Conservation (phyloP, 768 basidiomycete species). For the Strobilomyces echinocephalus region DNA sequence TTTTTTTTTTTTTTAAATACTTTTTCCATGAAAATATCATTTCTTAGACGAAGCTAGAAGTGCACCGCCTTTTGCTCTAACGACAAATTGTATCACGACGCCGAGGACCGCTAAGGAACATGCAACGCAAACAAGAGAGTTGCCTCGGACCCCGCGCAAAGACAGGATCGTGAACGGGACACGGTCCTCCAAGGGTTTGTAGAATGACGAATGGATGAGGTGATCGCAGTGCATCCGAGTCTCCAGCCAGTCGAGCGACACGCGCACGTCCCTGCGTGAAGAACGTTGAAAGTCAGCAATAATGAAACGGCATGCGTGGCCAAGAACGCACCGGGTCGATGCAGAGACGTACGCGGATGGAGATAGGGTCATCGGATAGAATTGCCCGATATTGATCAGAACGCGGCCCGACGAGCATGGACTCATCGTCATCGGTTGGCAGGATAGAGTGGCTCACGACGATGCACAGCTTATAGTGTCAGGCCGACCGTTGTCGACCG, state of each 20-base stretch:
- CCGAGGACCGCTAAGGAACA: constrained; percentile 24
- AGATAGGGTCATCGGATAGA: background rate
- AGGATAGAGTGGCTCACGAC: background rate
- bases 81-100: constrained; percentile 24
- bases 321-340: constrained; percentile 1
- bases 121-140: constrained; percentile 7
- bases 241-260: constrained; percentile 11
- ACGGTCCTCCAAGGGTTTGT: background rate
- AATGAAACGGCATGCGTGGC: constrained; percentile 9
- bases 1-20: constrained; percentile 15
- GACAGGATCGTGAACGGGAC: constrained; percentile 3
- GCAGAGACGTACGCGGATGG: background rate
- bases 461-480: background rate
- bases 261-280: constrained; percentile 9
- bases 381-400: background rate
- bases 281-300: constrained; percentile 10
- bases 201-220: constrained; percentile 21
- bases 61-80: constrained; percentile 18
- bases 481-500: background rate
- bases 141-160: constrained; percentile 33
- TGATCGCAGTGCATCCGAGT: constrained; percentile 16
- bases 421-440: constrained; percentile 4
- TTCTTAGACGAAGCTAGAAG: background rate
- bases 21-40: background rate
- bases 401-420: background rate